Conservation (phyloP, 257 asterid species). For the Asclepias syriaca region DNA sequence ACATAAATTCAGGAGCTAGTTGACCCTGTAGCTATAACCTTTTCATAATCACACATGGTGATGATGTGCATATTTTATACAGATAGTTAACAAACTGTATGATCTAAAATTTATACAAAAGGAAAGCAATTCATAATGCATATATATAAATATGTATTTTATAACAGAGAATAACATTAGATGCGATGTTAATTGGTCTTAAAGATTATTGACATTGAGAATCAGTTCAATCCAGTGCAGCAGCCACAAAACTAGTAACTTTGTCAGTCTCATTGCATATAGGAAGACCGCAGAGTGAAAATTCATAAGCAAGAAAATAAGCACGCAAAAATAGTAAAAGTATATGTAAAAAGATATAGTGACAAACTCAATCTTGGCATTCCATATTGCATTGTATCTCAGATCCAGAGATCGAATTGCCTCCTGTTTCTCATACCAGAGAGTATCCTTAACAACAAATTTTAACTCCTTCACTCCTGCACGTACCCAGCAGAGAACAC, state of each 20-base stretch:
- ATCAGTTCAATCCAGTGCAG: neutral
- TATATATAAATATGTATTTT: neutral
- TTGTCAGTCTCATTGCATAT: neutral
- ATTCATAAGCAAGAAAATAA: neutral
- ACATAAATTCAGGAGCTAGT: neutral
- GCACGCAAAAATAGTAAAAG: conserved; percentile 8
- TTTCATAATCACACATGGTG: neutral
- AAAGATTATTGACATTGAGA: neutral
- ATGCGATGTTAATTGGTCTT: neutral
- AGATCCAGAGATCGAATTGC: conserved; percentile 64
- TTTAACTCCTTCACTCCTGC: conserved; percentile 59
- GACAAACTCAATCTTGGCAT: conserved; percentile 57
- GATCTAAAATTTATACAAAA: neutral
- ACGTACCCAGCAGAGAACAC: neutral
- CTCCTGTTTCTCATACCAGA: conserved; percentile 65
- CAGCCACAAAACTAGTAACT: neutral
- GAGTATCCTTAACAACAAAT: conserved; percentile 49
- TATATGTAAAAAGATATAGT: conserved; percentile 8
- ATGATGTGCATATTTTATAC: neutral
- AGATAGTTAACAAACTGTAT: conserved; percentile 2
- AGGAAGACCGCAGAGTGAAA: neutral
- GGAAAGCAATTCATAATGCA: neutral
- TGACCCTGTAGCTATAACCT: neutral
- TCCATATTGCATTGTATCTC: conserved; percentile 74
- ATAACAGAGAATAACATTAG: neutral